Evolutionary conservation across 2,329 filamentous ascomycete species (phyloP), one percentile per base, ranked within the genome.

Genomic region (Fusarium coffeatum): DNA sequence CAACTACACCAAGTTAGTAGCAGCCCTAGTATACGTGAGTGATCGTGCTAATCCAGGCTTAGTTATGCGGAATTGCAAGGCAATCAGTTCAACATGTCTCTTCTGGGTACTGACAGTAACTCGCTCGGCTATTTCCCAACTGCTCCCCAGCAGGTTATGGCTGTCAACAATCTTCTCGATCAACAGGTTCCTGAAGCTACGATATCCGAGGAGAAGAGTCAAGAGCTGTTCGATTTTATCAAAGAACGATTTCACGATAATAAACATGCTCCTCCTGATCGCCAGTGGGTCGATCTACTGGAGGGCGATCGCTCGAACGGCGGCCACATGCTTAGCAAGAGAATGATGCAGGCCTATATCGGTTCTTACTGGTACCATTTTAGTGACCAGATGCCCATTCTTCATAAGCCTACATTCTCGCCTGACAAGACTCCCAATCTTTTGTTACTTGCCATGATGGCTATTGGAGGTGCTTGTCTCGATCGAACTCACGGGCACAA

Each of bases 301-400:
- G 90, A 93, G 28, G 95, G 94, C 16, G 90, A 97, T 75, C 88
- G 92, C 55, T 88, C 90, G 53, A 82, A 88, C 32, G 86, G 88
- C 55, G 81, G 83, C 25, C 88, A 91, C 64, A 86, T 90, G 83
- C 83, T 98, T 66, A 97, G 95, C 78, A 86, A 94, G 74, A 89
- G 92, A 74, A 98, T 97, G 93, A 97, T 98, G 92, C 93, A 98
- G 80, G 91, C 90, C 5, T 98, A 98, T 76, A 94, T 97, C 71
- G 88, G 90, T 13, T 97, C 94, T 3, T 99, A 97, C 79, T 99
- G 96, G 96, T 86, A 92, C 55, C 92, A 98, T 78, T 97, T 98
- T 76, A 97, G 96, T 78, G 92, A 94, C 56, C 96, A 98, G 78
- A 86, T 98, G 68, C 96, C 96, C 2, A 97, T 99, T 64, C 84